A percentile compares a stretch with the other conserved stretches of the same genome.
Evolutionary conservation across 495 filamentous ascomycete genomes (phyloP).

Genomic region (Xylaria cubensis): DNA sequence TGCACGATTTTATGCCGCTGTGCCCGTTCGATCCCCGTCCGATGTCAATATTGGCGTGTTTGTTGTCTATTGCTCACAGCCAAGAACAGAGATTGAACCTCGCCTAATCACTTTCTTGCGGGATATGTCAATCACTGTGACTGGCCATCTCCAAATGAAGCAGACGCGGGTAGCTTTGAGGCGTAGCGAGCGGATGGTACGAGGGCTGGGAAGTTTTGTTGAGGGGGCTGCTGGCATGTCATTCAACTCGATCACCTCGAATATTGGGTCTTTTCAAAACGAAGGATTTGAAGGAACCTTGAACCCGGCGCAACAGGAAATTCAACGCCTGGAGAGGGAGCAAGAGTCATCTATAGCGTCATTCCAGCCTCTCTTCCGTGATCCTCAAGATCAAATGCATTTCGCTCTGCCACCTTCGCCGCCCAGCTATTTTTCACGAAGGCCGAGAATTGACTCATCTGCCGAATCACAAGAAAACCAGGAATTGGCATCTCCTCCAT

Average conservation of each 20-base stretch:
- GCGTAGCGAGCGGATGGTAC: neutral
- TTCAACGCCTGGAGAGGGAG: neutral
- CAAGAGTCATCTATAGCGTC: neutral
- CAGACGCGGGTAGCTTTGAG: neutral
- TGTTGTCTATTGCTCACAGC: neutral
- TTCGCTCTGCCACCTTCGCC: neutral
- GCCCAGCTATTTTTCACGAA: neutral
- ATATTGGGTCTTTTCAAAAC: neutral
- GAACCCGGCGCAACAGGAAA: neutral
- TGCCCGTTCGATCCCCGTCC: neutral
- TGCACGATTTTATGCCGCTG: neutral
- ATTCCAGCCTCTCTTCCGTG: neutral
- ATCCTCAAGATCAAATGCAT: neutral
- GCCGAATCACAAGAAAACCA: neutral
- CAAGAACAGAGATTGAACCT: neutral
- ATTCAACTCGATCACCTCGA: neutral
- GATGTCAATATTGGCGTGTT: neutral
- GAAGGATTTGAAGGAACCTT: neutral
- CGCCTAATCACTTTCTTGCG: neutral
- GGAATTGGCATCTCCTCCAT: neutral
- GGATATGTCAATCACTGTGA: neutral
- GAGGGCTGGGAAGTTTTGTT: neutral
- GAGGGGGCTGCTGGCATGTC: neutral
- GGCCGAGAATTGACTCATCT: neutral
- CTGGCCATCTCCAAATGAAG: neutral